These are phyloP conservation scores for Talaromyces stipitatus DNA, from an alignment of 495 filamentous ascomycete genomes.

Conservation along the genomic window DNA sequence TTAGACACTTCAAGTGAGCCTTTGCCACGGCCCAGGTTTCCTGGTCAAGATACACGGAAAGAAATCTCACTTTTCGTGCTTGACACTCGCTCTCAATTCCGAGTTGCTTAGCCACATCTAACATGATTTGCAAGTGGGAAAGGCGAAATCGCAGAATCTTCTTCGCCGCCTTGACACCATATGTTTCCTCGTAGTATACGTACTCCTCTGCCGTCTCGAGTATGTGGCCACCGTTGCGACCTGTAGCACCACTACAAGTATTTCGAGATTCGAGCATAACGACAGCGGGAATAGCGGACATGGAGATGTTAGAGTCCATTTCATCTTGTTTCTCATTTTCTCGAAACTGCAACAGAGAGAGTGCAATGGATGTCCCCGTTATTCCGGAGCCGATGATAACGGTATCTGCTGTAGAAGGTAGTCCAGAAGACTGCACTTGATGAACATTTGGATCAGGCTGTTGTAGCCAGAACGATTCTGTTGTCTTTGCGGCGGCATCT, in stretches of 20 bases:
- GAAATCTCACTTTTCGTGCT: background rate
- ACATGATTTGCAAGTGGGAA: constrained; percentile 11
- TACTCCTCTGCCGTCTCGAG: constrained; percentile 22
- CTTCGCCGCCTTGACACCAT: constrained; percentile 19
- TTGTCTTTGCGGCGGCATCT: too few species aligned
- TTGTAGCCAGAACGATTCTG: too few species aligned
- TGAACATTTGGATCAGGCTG: too few species aligned
- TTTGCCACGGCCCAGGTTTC: background rate
- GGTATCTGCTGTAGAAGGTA: constrained; percentile 56
- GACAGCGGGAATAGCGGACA: too few species aligned
- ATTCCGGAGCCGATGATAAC: constrained; percentile 68
- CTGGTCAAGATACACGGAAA: background rate
- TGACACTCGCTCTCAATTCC: background rate
- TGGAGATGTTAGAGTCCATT: too few species aligned
- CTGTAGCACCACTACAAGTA: constrained; percentile 75
- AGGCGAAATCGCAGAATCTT: constrained; percentile 22
- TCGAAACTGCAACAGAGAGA: constrained; percentile 48
- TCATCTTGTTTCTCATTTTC: background rate
- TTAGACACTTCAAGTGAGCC: background rate
- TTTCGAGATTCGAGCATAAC: constrained; percentile 75
- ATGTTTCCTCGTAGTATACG: constrained; percentile 13
- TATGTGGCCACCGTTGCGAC: constrained; percentile 44
- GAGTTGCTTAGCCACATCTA: background rate
- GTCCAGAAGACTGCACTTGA: too few species aligned
- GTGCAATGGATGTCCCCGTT: constrained; percentile 58